Evolutionary conservation across 805 yeast genomes (phyloP), one percentile per base, ranked within the genome.

Genomic region (Helenozyma baotianmanensis): DNA sequence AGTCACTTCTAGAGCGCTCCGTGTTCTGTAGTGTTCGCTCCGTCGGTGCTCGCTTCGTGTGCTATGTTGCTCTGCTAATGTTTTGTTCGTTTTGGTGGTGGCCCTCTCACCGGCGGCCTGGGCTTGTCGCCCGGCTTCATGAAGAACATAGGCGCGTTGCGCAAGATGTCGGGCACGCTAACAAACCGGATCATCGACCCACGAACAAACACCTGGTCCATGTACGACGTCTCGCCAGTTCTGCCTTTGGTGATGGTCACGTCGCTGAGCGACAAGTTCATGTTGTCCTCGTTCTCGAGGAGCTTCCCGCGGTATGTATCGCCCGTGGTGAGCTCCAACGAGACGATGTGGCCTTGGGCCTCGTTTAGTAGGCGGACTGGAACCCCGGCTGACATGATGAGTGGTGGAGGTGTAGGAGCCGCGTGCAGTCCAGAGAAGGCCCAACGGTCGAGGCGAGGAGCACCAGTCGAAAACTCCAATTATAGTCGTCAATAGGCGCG

Each of bases 151-250:
- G 97, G 97, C 1, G 97, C 96, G 54, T 87, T 78, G 48, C 72
- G 74, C 32, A 90, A 70, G 60, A 89, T 79, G 31, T 90, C 97
- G 0, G 98, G 98, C 5, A 92, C 79, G 14, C 81, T 76, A 42
- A 92, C 72, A 57, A 87, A 82, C 40, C 88, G 74, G 15, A 90
- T 77, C 60, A 84, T 89, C 1, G 96, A 86, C 1, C 98, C 98
- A 48, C 98, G 75, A 3, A 90, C 78, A 55, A 86, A 89, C 3
- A 88, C 94, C 48, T 82, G 86, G 42, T 83, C 87, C 70, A 86
- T 71, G 45, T 81, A 82, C 2, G 82, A 68, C 3, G 83, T 82
- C 29, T 70, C 68, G 4, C 96, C 96, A 33, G 86, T 82, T 14
- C 54, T 34, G 19, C 57, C 56, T 17, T 78, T 75, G 0, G 96